Evolutionary conservation across 768 basidiomycete species (phyloP), one percentile per base, ranked within the genome.

Genomic region (Gymnopilus junonius): DNA sequence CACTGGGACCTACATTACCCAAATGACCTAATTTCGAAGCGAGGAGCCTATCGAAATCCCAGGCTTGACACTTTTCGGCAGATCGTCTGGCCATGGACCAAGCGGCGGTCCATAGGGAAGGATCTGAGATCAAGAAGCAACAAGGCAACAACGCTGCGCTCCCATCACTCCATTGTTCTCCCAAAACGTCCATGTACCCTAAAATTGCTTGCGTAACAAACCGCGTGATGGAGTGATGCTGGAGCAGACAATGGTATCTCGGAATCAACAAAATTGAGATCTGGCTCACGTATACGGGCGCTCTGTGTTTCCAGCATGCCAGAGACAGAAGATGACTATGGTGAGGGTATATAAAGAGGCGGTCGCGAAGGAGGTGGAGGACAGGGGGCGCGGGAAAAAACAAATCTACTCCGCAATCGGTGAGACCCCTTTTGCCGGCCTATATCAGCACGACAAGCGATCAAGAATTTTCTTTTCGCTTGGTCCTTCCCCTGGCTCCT

Each of bases 351-450:
- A 43, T 59, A 55, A 50, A 39, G 55, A 54, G 64, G 67, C 69
- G 68, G 48, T 51, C 17, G 48, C 12, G 62, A 61, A 57, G 57
- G 65, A 60, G 37, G 14, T 4, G 7, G 46, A 31, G 46, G 51
- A 51, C 62, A 68, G 69, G 54, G n/a, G 74, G 68, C 54, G 77
- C 77, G 77, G 78, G 75, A 79, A 79, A 71, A 62, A 67, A 69
- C 71, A 65, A 71, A 66, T 64, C 67, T 65, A 73, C 77, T 77
- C 74, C 75, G 76, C 76, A 70, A 74, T 79, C 77, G n/a, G n/a
- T 74, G 54, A 55, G 54, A 55, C 53, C 48, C 48, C 48, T 46
- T 32, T 31, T 50, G 27, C 27, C 32, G 29, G 32, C 58, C 56
- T 65, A 68, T 68, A 70, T 71, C 65, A 64, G 50, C 63, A 59